Evolutionary conservation across 108 stramenopile species (phyloP).

Genomic region (Thalassiosira profunda): DNA sequence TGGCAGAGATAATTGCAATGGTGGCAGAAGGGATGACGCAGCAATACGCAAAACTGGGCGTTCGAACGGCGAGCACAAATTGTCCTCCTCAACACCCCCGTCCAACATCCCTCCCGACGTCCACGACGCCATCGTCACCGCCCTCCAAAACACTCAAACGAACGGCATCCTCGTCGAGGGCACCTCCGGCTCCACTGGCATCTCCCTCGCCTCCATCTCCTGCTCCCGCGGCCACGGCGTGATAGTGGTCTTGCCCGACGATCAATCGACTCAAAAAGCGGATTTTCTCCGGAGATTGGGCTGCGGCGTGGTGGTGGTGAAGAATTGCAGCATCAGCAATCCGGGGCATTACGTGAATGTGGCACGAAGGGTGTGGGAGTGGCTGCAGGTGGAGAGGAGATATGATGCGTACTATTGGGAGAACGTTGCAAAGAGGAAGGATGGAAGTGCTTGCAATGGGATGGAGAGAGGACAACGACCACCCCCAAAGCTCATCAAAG

Average conservation of each 20-base stretch:
- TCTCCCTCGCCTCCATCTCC: conserved; percentile 89
- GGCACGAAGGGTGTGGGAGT: conserved; percentile 64
- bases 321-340: conserved; percentile 90
- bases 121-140: conserved; percentile 49
- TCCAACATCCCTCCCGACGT: conserved; percentile 20
- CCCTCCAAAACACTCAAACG: conserved; percentile 59
- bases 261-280: conserved; percentile 92
- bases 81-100: too few species aligned
- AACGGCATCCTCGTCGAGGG: conserved; percentile 95
- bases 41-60: too few species aligned
- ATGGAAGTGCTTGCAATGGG: background rate
- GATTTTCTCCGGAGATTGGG: conserved; percentile 74
- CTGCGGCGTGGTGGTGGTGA: conserved; percentile 86
- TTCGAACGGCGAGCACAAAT: background rate
- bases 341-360: conserved; percentile 96
- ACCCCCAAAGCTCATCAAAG: conserved; percentile 46
- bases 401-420: conserved; percentile 45
- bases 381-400: conserved; percentile 47
- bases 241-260: conserved; percentile 96
- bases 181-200: conserved; percentile 97
- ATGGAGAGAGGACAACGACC: background rate
- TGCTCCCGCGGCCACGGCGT: conserved; percentile 85
- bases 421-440: background rate
- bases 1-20: too few species aligned
- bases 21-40: too few species aligned